Evolutionary conservation across 768 basidiomycete genomes (phyloP), one percentile per base, ranked within the genome.

Genomic region (Lyophyllum atratum): DNA sequence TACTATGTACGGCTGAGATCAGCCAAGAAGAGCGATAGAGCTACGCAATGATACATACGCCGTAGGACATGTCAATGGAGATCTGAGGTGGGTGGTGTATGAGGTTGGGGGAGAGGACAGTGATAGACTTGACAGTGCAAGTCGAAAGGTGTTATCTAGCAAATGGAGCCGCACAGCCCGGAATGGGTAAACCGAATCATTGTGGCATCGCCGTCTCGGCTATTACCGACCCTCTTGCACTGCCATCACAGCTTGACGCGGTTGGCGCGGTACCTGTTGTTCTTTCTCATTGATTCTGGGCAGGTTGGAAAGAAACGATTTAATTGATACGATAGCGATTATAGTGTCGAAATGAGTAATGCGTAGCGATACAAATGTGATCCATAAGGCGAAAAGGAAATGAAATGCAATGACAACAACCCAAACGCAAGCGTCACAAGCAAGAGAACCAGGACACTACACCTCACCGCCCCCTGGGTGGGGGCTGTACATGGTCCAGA

Each of bases 31-130:
- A 9, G 45, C 24, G 46, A 17, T 39, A 49, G 40, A 54, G n/a
- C 42, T 22, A 12, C 15, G 29, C 14, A 46, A 4, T 8, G 54
- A 22, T 59, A 68, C 68, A 29, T 68, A 37, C 68, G 49, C 72
- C 72, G 72, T 74, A 76, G 34, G 76, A 75, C 75, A 77, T 75
- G 17, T 47, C 63, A 29, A 21, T n/a, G 52, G 34, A 49, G 10
- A 40, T 49, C 34, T 22, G 34, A 15, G 43, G 11, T 9, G 11
- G 40, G 28, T 51, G 39, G 44, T 26, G 37, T 34, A 34, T 31
- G 2, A 21, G 26, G n/a, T 28, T n/a, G 14, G 28, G 26, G 25
- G 11, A 46, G 29, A 46, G 42, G 25, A 14, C 17, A 21, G 25
- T 11, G 19, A 10, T 14, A 29, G 26, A 45, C 29, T 29, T 45